A percentile compares a stretch with the other conserved stretches of the same genome.
Evolutionary conservation across 352 stramenopile species (phyloP).

Genomic region (Aphanomyces stellatus): DNA sequence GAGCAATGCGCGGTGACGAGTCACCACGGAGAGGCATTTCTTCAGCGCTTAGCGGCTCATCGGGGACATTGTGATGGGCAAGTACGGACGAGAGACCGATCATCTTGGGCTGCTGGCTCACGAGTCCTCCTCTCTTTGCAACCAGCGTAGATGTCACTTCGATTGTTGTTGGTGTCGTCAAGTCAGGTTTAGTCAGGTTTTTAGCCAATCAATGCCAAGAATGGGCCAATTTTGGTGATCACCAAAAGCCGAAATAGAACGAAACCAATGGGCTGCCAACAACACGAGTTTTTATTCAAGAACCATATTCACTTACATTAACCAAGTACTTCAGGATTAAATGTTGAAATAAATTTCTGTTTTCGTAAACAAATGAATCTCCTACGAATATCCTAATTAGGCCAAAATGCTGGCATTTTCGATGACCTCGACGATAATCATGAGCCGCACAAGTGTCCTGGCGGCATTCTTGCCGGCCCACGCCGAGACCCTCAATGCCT

Average conservation of each 20-base stretch:
- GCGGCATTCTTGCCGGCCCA: slow-evolving; percentile 1
- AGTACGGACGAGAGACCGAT: background rate
- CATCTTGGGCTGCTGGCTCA: background rate
- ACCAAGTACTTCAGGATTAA: too few relatives aligned
- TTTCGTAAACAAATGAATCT: too few relatives aligned
- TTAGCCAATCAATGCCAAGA: background rate
- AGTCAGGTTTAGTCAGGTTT: background rate
- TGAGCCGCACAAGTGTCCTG: slow-evolving; percentile 17
- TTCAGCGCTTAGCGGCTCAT: background rate
- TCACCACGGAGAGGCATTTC: background rate
- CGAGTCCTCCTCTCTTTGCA: too few relatives aligned
- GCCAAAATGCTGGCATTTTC: too few relatives aligned
- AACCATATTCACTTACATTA: too few relatives aligned
- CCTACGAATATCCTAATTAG: too few relatives aligned
- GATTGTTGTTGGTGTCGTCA: background rate
- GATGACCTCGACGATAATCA: background rate
- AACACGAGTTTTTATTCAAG: too few relatives aligned
- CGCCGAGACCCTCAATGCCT: slow-evolving; percentile 22
- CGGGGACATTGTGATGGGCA: background rate
- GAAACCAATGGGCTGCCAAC: too few relatives aligned
- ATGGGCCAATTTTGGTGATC: too few relatives aligned
- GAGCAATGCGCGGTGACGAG: background rate
- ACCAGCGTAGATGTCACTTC: too few relatives aligned
- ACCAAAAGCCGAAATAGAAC: too few relatives aligned
- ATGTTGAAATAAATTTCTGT: too few relatives aligned